Base-by-base conservation (phyloP, 495 filamentous ascomycete genomes). In the Trichoderma reesei region DNA sequence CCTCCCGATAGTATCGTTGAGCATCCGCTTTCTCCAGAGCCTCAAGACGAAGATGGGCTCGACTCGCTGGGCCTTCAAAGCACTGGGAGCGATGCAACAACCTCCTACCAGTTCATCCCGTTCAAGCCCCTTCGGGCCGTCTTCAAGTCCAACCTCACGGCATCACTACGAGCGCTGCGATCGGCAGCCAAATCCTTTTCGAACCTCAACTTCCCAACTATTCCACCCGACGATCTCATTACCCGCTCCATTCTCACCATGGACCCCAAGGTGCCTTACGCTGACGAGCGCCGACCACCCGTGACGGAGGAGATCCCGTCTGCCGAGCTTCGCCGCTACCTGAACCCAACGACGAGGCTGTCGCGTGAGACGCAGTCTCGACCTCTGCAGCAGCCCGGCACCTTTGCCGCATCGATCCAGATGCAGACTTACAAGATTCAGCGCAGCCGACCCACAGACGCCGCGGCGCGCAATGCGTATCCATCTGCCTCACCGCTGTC, bases 141-240 rank as follows among this genome's bases (percentile, higher is more conserved):
- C 11, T 91, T 97, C 76, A 95, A 91, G 69, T 98, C 94, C 3
- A 98, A 98, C 68, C 80, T 98, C 16, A 98, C 92, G 5, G 91
- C 93, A 26, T 98, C 94, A 0, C 75, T 98, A 61, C 85, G 90
- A 39, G 91, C 90, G 34, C 83, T 98, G 63, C 90, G 90, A 72
- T 90, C 87, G 13, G 93, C 92, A 0, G 92, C 92, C 20, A 87
- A 84, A 65, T 89, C 90, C 4, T 86, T 98, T 62, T 91, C 92
- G 33, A 86, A 79, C 66, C 86, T 96, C 66, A 83, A 81, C 63
- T 80, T 87, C 13, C 83, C 88, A 1, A 85, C 88, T 20, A 86
- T 91, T 56, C 89, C 89, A 41, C 88, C 90, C 8, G 90, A 97
- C 65, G 91, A 96, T 71, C 91, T 93, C 66, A 86, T 98, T 59